A percentile compares a stretch with the other conserved stretches of the same genome.
Evolutionary conservation across 2,329 filamentous ascomycete species (phyloP).

Genomic region (Berkeleyomyces rouxiae): DNA sequence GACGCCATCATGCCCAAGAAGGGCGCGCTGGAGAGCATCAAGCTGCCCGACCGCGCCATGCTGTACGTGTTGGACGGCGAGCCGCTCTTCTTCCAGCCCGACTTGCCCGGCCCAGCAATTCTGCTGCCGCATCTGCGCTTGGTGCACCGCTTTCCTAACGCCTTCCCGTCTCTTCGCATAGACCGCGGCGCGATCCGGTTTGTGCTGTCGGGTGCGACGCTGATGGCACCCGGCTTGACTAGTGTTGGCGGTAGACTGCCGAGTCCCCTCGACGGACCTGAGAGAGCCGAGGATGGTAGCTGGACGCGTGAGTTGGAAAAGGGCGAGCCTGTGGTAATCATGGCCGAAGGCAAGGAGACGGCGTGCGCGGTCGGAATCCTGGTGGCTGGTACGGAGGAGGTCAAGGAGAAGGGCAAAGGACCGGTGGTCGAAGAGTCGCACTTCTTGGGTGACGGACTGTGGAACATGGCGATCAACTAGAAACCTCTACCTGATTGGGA

Average conservation of each 20-base stretch:
- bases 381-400: constrained; percentile 73
- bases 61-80: constrained; percentile 67
- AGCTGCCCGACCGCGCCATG: constrained; percentile 77
- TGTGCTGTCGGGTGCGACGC: constrained; percentile 77
- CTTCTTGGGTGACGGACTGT: constrained; percentile 85
- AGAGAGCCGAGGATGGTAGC: constrained; percentile 32
- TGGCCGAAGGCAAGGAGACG: constrained; percentile 85
- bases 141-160: constrained; percentile 75
- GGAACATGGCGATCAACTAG: constrained; percentile 48
- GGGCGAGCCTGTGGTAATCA: constrained; percentile 73
- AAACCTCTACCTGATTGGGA: neutral
- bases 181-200: constrained; percentile 95
- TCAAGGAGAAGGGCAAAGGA: constrained; percentile 87
- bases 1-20: constrained; percentile 95
- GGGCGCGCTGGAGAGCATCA: constrained; percentile 73
- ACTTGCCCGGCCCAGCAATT: constrained; percentile 34
- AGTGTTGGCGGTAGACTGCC: constrained; percentile 68
- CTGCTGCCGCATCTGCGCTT: constrained; percentile 78
- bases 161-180: constrained; percentile 72
- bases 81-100: constrained; percentile 85
- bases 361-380: constrained; percentile 77
- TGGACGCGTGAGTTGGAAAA: constrained; percentile 55
- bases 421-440: constrained; percentile 87
- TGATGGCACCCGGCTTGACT: constrained; percentile 92
- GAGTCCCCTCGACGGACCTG: constrained; percentile 27